Evolutionary conservation across 2,329 filamentous ascomycete species (phyloP).

Genomic region (Cryphonectria naterciae): DNA sequence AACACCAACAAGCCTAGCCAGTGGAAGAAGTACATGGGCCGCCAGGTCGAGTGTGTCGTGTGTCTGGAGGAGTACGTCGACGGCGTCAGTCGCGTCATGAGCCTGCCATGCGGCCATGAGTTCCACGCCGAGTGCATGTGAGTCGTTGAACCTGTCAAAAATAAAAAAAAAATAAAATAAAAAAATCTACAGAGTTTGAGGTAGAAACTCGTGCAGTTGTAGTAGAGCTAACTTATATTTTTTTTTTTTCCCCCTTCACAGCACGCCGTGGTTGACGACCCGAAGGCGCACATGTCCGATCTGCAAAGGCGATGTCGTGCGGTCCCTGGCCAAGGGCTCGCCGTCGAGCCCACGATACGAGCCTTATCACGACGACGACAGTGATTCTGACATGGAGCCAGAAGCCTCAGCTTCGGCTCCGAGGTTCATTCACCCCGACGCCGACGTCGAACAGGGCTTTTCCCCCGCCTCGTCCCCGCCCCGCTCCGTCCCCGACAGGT

Average conservation of each 20-base stretch:
- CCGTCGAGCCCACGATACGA: slow-evolving; percentile 58
- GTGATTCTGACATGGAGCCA: slow-evolving; percentile 46
- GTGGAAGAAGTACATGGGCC: slow-evolving; percentile 70
- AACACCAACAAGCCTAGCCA: slow-evolving; percentile 54
- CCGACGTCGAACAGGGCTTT: slow-evolving; percentile 52
- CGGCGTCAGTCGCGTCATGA: slow-evolving; percentile 94
- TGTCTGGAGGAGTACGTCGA: slow-evolving; percentile 96
- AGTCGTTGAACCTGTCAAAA: slow-evolving; percentile 48
- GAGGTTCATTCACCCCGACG: slow-evolving; percentile 34
- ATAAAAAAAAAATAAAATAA: no score
- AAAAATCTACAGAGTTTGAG: no score
- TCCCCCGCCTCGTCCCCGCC: slow-evolving; percentile 35
- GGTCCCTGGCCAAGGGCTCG: slow-evolving; percentile 61
- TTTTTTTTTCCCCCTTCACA: slow-evolving; percentile 41
- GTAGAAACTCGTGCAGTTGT: neutral
- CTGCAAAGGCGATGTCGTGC: slow-evolving; percentile 95
- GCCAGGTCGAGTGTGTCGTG: slow-evolving; percentile 87
- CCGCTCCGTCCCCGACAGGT: slow-evolving; percentile 9
- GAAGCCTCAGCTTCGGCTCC: slow-evolving; percentile 29
- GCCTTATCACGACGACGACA: slow-evolving; percentile 55
- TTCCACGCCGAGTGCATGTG: slow-evolving; percentile 99
- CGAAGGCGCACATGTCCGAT: slow-evolving; percentile 96
- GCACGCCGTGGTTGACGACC: slow-evolving; percentile 95
- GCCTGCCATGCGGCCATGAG: slow-evolving; percentile 93
- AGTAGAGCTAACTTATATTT: slow-evolving; percentile 31